A percentile compares a stretch with the other conserved stretches of the same genome.
Conservation (phyloP, 352 stramenopile species). For the Phytophthora boehmeriae region DNA sequence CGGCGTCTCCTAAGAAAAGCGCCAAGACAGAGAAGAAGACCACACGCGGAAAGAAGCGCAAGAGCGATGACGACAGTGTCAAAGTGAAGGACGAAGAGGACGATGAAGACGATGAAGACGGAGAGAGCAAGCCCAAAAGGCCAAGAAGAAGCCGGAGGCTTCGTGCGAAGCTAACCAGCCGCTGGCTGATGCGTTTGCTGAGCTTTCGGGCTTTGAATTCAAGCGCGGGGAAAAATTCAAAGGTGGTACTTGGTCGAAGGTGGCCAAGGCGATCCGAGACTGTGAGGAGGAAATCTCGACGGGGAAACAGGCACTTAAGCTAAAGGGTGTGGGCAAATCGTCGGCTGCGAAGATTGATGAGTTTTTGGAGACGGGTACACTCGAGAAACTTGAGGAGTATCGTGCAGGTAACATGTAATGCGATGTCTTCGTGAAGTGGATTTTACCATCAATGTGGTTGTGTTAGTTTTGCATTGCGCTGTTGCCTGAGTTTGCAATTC, state of each 20-base stretch:
- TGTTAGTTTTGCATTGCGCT: neutral
- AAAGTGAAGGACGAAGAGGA: conserved; percentile 44
- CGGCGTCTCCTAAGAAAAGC: conserved; percentile 48
- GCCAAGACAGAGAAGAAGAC: conserved; percentile 48
- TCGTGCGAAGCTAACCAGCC: conserved; percentile 68
- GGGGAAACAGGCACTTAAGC: conserved; percentile 82
- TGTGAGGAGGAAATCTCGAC: conserved; percentile 61
- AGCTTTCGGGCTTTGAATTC: conserved; percentile 89
- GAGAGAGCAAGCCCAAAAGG: conserved; percentile 58
- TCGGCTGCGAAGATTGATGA: conserved; percentile 86
- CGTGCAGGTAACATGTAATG: conserved; percentile 81
- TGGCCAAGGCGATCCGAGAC: conserved; percentile 84
- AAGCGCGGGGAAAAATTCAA: conserved; percentile 89
- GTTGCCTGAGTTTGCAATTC: no score
- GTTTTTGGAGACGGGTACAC: conserved; percentile 82
- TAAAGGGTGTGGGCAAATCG: conserved; percentile 87
- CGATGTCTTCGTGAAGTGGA: neutral
- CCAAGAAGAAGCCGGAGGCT: conserved; percentile 62
- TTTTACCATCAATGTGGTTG: neutral
- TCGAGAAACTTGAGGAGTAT: conserved; percentile 84
- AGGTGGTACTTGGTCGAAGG: conserved; percentile 87
- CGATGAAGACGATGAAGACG: conserved; percentile 48
- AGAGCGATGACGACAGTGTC: conserved; percentile 19
- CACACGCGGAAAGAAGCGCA: conserved; percentile 23
- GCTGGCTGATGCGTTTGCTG: conserved; percentile 75